phyloP scores from a whole-genome alignment of 2,329 filamentous ascomycete genomes.

The Penicillium sp. region DNA sequence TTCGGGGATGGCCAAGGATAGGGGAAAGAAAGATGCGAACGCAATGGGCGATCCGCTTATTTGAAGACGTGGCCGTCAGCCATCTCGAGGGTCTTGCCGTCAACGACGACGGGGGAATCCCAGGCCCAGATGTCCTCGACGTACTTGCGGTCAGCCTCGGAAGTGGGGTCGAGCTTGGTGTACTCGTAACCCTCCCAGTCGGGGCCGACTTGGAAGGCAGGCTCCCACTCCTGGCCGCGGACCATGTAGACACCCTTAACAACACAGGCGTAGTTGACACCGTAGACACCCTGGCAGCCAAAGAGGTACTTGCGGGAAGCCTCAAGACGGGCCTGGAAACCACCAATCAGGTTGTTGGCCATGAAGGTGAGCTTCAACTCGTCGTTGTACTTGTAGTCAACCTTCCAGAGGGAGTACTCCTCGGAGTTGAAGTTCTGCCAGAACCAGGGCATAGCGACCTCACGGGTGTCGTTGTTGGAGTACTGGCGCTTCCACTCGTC shows the following conservation, averaged over 20 bases:
- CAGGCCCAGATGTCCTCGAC: slow-evolving; percentile 87
- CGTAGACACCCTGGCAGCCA: slow-evolving; percentile 85
- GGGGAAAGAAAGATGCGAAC: neutral
- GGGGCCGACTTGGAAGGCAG: slow-evolving; percentile 94
- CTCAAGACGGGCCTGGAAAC: slow-evolving; percentile 97
- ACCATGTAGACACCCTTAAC: slow-evolving; percentile 93
- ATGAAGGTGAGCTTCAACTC: slow-evolving; percentile 98
- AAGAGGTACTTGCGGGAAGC: slow-evolving; percentile 98
- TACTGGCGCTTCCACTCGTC: slow-evolving; percentile 99
- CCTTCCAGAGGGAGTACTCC: slow-evolving; percentile 93
- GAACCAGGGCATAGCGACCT: slow-evolving; percentile 90
- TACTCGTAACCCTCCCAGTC: slow-evolving; percentile 97
- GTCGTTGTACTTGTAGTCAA: slow-evolving; percentile 98
- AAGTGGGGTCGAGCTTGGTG: slow-evolving; percentile 90
- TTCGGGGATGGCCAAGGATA: slow-evolving; percentile 14
- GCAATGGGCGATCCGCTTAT: slow-evolving; percentile 56
- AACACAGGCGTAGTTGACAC: slow-evolving; percentile 81
- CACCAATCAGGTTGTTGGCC: slow-evolving; percentile 96
- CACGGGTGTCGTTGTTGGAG: slow-evolving; percentile 88
- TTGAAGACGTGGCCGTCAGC: slow-evolving; percentile 98
- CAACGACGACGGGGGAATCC: slow-evolving; percentile 77
- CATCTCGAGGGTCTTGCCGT: slow-evolving; percentile 86
- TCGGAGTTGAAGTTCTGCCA: slow-evolving; percentile 93
- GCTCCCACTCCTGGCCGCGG: slow-evolving; percentile 81
- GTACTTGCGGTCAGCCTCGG: slow-evolving; percentile 79